Evolutionary conservation across 2,329 filamentous ascomycete species (phyloP).

Genomic region (Epichloe coenophiala): DNA sequence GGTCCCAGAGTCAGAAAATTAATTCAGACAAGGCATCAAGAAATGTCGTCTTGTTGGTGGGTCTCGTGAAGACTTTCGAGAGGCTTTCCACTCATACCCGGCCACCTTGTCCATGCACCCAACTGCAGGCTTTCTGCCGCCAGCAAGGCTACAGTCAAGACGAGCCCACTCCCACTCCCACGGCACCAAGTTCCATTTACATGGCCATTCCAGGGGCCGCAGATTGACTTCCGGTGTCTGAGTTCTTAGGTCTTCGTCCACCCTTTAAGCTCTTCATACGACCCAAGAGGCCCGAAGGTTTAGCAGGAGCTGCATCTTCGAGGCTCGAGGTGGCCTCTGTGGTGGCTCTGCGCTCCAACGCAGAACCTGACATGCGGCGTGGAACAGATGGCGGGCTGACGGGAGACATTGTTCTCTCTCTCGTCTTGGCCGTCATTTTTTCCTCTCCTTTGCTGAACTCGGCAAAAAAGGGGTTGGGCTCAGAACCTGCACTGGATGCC

Average conservation of each 20-base stretch:
- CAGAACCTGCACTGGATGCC: conserved; percentile 19
- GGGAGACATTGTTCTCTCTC: conserved; percentile 29
- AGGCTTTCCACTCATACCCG: background rate
- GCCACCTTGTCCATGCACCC: background rate
- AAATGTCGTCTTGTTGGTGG: background rate
- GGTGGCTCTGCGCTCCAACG: conserved; percentile 52
- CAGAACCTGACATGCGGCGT: conserved; percentile 23
- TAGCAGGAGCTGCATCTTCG: conserved; percentile 29
- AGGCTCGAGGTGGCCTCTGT: conserved; percentile 33
- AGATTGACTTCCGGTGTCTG: conserved; percentile 11
- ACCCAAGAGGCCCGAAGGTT: conserved; percentile 53
- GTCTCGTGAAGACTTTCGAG: background rate
- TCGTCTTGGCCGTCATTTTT: conserved; percentile 30
- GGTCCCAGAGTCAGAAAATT: too few species aligned
- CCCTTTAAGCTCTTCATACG: conserved; percentile 76
- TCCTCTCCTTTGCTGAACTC: conserved; percentile 55
- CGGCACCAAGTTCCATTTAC: conserved; percentile 16
- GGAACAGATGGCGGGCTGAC: conserved; percentile 43
- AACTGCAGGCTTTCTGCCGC: background rate
- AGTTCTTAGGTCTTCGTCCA: conserved; percentile 31
- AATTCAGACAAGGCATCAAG: background rate
- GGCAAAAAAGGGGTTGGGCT: conserved; percentile 70
- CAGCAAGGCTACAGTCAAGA: background rate
- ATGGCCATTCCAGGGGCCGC: conserved; percentile 25
- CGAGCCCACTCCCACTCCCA: background rate